These are phyloP conservation scores for Trichocladium antarcticum DNA, from an alignment of 495 filamentous ascomycete genomes.

Conservation along the genomic window DNA sequence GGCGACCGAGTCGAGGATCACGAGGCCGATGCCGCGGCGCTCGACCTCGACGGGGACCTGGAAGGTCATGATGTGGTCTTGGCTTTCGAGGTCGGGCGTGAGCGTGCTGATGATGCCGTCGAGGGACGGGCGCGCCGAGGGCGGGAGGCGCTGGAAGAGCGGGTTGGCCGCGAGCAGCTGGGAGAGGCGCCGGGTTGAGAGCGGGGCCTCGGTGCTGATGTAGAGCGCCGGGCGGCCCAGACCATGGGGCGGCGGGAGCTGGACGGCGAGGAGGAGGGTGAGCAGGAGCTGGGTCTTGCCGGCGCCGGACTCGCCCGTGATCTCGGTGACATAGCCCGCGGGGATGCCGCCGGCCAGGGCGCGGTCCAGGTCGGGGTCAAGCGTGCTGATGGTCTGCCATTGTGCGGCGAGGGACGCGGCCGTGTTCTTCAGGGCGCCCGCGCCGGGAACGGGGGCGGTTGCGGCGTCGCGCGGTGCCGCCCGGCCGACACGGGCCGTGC, in stretches of 20 bases:
- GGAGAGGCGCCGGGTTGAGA: slow-evolving; percentile 66
- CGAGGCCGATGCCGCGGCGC: slow-evolving; percentile 61
- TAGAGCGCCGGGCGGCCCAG: slow-evolving; percentile 64
- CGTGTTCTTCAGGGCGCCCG: slow-evolving; percentile 24
- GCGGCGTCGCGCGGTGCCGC: background rate
- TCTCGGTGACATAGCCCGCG: slow-evolving; percentile 71
- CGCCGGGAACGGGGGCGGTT: slow-evolving; percentile 3
- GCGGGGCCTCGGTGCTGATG: slow-evolving; percentile 85
- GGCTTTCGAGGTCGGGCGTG: slow-evolving; percentile 85
- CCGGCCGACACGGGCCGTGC: background rate
- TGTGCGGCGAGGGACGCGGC: slow-evolving; percentile 30
- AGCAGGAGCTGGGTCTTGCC: slow-evolving; percentile 95
- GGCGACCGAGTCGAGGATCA: slow-evolving; percentile 82
- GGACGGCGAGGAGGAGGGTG: slow-evolving; percentile 65
- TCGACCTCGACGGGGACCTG: slow-evolving; percentile 79
- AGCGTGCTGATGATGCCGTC: slow-evolving; percentile 62
- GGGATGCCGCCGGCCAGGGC: slow-evolving; percentile 79
- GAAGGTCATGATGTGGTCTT: slow-evolving; percentile 88
- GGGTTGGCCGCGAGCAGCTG: slow-evolving; percentile 67
- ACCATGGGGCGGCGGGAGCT: slow-evolving; percentile 64
- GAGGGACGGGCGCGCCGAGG: slow-evolving; percentile 49
- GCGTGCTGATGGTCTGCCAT: slow-evolving; percentile 63
- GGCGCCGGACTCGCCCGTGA: slow-evolving; percentile 88
- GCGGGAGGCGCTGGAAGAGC: slow-evolving; percentile 37
- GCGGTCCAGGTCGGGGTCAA: slow-evolving; percentile 62